Percentiles rank a stretch among this genome's conserved stretches.
These are phyloP conservation scores for Lipomyces japonicus DNA, from an alignment of 805 yeast species.

Conservation along the genomic window DNA sequence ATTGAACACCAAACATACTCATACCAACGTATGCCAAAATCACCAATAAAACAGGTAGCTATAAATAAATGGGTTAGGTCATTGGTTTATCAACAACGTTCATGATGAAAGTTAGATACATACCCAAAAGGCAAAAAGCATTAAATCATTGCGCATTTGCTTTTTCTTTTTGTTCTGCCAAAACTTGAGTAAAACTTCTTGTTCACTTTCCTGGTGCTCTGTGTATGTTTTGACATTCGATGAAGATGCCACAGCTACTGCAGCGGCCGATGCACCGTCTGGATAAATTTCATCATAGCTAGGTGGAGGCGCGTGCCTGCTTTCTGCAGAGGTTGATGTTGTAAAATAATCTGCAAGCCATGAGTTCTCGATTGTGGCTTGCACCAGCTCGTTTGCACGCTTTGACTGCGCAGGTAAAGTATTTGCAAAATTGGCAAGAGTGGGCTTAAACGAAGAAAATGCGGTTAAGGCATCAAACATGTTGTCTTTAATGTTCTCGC, in stretches of 20 bases:
- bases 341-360: constrained; percentile 21
- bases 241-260: constrained; percentile 4
- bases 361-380: constrained; percentile 20
- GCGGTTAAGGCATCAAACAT: constrained; percentile 24
- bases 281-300: constrained; percentile 28
- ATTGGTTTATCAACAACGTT: background rate
- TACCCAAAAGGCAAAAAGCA: constrained; percentile 33
- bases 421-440: constrained; percentile 21
- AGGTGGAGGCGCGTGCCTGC: constrained; percentile 15
- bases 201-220: constrained; percentile 11
- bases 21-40: constrained; percentile 18
- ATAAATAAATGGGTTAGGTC: background rate
- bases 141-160: constrained; percentile 29
- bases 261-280: constrained; percentile 9
- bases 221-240: constrained; percentile 21
- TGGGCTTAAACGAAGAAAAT: constrained; percentile 17
- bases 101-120: no score
- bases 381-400: constrained; percentile 17
- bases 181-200: constrained; percentile 21
- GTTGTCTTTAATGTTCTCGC: constrained; percentile 3
- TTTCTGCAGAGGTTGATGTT: background rate
- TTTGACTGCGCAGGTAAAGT: constrained; percentile 13
- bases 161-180: constrained; percentile 27
- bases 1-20: constrained; percentile 21
- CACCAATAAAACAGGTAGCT: constrained; percentile 25